A percentile compares a stretch with the other conserved stretches of the same genome.
These are phyloP conservation scores for Acanthamoeba healyi DNA, from an alignment of 208 protist genomes.

Conservation along the genomic window DNA sequence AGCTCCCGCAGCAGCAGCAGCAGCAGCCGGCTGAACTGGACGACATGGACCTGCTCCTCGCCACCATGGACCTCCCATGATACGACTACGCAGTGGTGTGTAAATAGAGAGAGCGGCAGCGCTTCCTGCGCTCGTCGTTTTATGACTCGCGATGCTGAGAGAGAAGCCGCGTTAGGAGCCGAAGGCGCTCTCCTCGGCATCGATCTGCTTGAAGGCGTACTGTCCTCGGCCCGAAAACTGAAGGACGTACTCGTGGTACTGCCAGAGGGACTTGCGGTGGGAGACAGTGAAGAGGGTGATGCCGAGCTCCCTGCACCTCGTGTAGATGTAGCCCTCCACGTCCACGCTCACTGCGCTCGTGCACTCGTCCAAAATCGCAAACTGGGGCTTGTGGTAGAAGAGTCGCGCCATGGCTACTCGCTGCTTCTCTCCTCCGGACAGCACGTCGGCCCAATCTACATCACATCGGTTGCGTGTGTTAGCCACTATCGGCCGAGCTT, in stretches of 20 bases:
- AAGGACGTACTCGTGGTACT: slow-evolving; percentile 87
- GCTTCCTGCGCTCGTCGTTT: not conserved
- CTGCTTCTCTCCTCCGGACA: slow-evolving; percentile 83
- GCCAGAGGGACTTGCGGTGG: slow-evolving; percentile 86
- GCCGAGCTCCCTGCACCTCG: slow-evolving; percentile 72
- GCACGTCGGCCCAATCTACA: slow-evolving; percentile 79
- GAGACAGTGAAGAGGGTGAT: slow-evolving; percentile 88
- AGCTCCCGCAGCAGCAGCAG: not conserved
- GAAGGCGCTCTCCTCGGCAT: slow-evolving; percentile 24
- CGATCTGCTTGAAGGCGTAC: slow-evolving; percentile 79
- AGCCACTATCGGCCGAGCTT: not conserved
- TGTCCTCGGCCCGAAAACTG: slow-evolving; percentile 85
- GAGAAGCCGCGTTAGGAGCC: too few relatives aligned
- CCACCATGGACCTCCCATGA: not conserved
- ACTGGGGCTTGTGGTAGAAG: slow-evolving; percentile 85
- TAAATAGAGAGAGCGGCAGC: too few relatives aligned
- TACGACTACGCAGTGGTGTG: too few relatives aligned
- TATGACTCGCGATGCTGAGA: not conserved
- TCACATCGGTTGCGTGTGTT: not conserved
- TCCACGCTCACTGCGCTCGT: slow-evolving; percentile 85
- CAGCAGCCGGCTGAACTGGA: not conserved
- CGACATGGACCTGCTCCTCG: not conserved
- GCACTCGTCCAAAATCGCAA: slow-evolving; percentile 88
- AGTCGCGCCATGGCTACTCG: slow-evolving; percentile 84
- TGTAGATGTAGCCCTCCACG: slow-evolving; percentile 82